These are phyloP conservation scores for Stylosanthes scabra DNA, from an alignment of 331 rosid genomes.

Conservation along the genomic window DNA sequence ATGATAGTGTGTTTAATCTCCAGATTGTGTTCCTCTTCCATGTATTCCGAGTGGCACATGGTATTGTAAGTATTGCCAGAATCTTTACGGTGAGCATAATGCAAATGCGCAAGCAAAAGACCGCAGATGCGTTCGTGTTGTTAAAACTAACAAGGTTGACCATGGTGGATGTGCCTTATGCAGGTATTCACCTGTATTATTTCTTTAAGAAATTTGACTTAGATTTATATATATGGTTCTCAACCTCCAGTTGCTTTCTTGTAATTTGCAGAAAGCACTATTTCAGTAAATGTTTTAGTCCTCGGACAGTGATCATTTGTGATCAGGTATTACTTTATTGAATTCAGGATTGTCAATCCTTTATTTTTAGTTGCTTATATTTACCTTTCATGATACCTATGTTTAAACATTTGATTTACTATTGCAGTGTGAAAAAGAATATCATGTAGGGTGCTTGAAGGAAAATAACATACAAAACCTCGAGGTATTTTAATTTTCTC, in stretches of 20 bases:
- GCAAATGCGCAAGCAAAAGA: conserved; percentile 77
- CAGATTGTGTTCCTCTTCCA: conserved; percentile 84
- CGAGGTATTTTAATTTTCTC: conserved; percentile 53
- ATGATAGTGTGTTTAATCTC: neutral
- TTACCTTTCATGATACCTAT: neutral
- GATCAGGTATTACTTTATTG: conserved; percentile 77
- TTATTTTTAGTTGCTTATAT: conserved; percentile 7
- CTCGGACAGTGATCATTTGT: conserved; percentile 86
- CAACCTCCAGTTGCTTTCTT: conserved; percentile 28
- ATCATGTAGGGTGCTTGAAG: conserved; percentile 95
- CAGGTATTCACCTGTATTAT: conserved; percentile 53
- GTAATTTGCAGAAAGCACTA: conserved; percentile 65
- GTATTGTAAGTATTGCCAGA: conserved; percentile 92
- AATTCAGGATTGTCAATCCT: neutral
- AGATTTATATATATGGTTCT: neutral
- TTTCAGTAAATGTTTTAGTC: conserved; percentile 79
- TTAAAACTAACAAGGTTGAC: conserved; percentile 65
- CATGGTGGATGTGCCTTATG: conserved; percentile 95
- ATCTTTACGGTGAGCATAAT: conserved; percentile 61
- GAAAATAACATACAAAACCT: conserved; percentile 74
- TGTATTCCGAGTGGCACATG: conserved; percentile 68
- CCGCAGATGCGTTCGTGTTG: conserved; percentile 83
- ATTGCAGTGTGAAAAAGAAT: conserved; percentile 93
- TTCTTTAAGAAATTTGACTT: conserved; percentile 7
- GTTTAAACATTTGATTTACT: neutral